Evolutionary conservation across 257 asterid genomes (phyloP), one percentile per base, ranked within the genome.

Genomic region (Cordia subcordata): DNA sequence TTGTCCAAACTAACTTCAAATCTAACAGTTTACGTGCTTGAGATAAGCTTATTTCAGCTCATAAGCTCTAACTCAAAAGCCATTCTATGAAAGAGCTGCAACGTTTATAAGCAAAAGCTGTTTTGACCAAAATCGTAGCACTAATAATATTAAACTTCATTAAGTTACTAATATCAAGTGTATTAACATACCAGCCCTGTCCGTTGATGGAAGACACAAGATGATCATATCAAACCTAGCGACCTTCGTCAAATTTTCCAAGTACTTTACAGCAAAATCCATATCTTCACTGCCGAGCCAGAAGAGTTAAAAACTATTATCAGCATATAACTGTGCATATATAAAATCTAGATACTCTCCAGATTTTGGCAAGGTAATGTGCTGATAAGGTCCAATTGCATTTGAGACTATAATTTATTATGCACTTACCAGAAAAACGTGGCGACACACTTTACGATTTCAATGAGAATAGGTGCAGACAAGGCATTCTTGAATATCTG

Each of bases 201-300:
- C 92, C 0, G 77, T 61, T 16, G 90, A 75, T 39, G 96, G 74
- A 65, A 93, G 95, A 68, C 91, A 89, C 99, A 93, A 78, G 67
- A 89, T 69, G 56, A 93, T 70, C 92, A 81, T 75, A 71, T 85
- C 90, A 47, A 93, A 89, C 80, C 97, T 81, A 47, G 96, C 95
- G 81, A 81, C 69, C 79, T 72, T 86, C 68, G 85, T 74, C 55
- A 93, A 62, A 69, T 71, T 79, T 62, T 80, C 88, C 77, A 93
- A 77, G 85, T 85, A 93, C 10, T 81, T 77, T 61, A 89, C 77
- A 52, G 88, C 82, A 63, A 86, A 77, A 58, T 77, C 80, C 82
- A 72, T 77, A 67, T 93, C 99, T 64, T 82, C 92, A 77, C 99
- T 93, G 85, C 67, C 67, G 68, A 77, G 65, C 64, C 27, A 71